These are phyloP conservation scores for Tylopilus sp. DNA, from an alignment of 768 basidiomycete species.

Conservation along the genomic window DNA sequence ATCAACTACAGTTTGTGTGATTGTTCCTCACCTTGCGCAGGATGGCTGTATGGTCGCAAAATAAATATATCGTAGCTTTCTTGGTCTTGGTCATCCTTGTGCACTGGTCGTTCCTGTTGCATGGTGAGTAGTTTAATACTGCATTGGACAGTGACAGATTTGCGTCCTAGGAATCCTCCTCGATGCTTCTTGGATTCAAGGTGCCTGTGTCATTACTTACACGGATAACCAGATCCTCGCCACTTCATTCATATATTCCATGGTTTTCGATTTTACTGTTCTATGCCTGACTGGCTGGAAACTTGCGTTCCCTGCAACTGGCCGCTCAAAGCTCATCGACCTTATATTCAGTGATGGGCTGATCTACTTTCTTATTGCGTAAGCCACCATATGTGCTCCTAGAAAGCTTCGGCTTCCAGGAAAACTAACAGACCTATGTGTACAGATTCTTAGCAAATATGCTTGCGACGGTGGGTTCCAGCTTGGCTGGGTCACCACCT, in stretches of 20 bases:
- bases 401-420: neutral
- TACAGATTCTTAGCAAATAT: slow-evolving; percentile 66
- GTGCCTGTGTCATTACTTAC: slow-evolving; percentile 54
- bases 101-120: slow-evolving; percentile 69
- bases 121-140: slow-evolving; percentile 39
- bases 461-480: slow-evolving; percentile 43
- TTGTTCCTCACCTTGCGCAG: slow-evolving; percentile 31
- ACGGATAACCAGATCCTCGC: slow-evolving; percentile 61
- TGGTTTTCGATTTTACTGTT: slow-evolving; percentile 67
- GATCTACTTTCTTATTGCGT: slow-evolving; percentile 72
- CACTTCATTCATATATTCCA: slow-evolving; percentile 68
- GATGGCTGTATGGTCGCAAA: slow-evolving; percentile 69
- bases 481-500: neutral
- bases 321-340: slow-evolving; percentile 54
- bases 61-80: slow-evolving; percentile 47
- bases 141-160: neutral
- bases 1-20: neutral
- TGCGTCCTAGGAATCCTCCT: slow-evolving; percentile 48
- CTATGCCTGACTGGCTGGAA: slow-evolving; percentile 61
- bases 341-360: slow-evolving; percentile 72
- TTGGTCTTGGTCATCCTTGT: slow-evolving; percentile 57
- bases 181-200: slow-evolving; percentile 51
- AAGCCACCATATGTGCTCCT: slow-evolving; percentile 27
- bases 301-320: slow-evolving; percentile 44
- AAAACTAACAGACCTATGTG: slow-evolving; percentile 4